Conservation (phyloP, 2,329 filamentous ascomycete species). For the Nemania abortiva region DNA sequence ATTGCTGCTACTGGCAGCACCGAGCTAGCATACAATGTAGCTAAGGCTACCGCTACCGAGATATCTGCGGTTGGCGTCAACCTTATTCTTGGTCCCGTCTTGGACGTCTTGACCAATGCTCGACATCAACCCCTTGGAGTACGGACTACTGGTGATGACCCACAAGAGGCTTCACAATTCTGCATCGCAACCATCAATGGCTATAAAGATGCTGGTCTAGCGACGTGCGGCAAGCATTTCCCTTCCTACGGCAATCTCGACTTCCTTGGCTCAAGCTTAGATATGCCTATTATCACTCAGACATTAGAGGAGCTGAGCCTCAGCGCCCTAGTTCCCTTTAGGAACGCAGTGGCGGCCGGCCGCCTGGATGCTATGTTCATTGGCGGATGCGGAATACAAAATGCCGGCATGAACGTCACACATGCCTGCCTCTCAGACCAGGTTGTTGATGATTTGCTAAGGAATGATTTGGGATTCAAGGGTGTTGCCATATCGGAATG, state of each 20-base stretch:
- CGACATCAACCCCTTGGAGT: conserved; percentile 92
- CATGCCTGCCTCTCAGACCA: conserved; percentile 94
- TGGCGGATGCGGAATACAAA: conserved; percentile 92
- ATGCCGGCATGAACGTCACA: conserved; percentile 92
- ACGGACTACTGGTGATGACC: conserved; percentile 89
- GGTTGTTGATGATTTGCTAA: conserved; percentile 88
- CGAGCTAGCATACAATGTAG: conserved; percentile 87
- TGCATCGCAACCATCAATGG: conserved; percentile 91
- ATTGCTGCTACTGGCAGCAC: conserved; percentile 90
- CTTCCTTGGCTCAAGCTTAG: conserved; percentile 88
- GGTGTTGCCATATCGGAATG: conserved; percentile 96
- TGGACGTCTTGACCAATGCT: conserved; percentile 94
- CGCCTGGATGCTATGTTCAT: conserved; percentile 93
- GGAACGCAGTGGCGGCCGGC: conserved; percentile 87
- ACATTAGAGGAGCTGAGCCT: conserved; percentile 91
- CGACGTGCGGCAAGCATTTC: conserved; percentile 95
- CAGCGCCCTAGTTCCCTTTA: conserved; percentile 91
- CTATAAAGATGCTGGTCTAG: conserved; percentile 89
- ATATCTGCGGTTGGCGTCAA: conserved; percentile 94
- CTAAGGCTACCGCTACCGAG: conserved; percentile 92
- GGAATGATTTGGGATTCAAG: conserved; percentile 89
- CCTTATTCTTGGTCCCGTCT: conserved; percentile 90
- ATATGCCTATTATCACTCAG: conserved; percentile 96
- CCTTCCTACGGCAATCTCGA: conserved; percentile 96
- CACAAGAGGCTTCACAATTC: conserved; percentile 93